phyloP scores from a whole-genome alignment of 352 stramenopile genomes.

The Globisporangium nagaii region DNA sequence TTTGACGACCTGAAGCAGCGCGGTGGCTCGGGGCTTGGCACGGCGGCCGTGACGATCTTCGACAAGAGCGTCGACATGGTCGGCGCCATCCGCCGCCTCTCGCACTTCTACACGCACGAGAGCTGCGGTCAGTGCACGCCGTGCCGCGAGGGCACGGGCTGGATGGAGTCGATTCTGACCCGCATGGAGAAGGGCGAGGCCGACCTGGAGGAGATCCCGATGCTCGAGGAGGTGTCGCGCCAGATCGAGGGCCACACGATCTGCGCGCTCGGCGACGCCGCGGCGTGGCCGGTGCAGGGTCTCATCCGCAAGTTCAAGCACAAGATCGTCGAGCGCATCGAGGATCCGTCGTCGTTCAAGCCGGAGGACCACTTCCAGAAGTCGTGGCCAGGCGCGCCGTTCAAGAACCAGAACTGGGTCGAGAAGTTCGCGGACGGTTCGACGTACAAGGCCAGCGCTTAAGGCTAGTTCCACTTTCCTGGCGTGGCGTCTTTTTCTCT shows the following conservation, averaged over 20 bases:
- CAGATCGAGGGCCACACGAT: slow-evolving; percentile 99
- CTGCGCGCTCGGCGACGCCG: slow-evolving; percentile 98
- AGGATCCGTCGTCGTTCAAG: slow-evolving; percentile 94
- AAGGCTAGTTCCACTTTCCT: slow-evolving; percentile 11
- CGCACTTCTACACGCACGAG: slow-evolving; percentile 99
- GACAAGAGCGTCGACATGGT: slow-evolving; percentile 99
- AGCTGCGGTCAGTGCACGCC: slow-evolving; percentile 99
- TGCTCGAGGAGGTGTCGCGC: slow-evolving; percentile 99
- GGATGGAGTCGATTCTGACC: slow-evolving; percentile 97
- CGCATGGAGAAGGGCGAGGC: slow-evolving; percentile 98
- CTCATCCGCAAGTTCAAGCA: slow-evolving; percentile 98
- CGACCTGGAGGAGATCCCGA: slow-evolving; percentile 98
- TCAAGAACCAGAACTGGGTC: slow-evolving; percentile 95
- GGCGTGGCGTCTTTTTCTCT: no score
- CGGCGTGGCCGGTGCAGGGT: slow-evolving; percentile 99
- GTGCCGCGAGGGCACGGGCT: slow-evolving; percentile 97
- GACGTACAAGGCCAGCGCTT: slow-evolving; percentile 81
- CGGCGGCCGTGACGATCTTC: slow-evolving; percentile 98
- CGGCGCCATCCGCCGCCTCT: slow-evolving; percentile 95
- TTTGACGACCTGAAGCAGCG: slow-evolving; percentile 98
- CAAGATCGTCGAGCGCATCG: slow-evolving; percentile 97
- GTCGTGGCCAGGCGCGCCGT: slow-evolving; percentile 93
- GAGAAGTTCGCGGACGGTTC: slow-evolving; percentile 90
- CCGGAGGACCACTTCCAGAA: slow-evolving; percentile 92
- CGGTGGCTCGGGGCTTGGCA: slow-evolving; percentile 94